Base-by-base conservation (phyloP, 345 rosid species). In the Sonneratia caseolaris region DNA sequence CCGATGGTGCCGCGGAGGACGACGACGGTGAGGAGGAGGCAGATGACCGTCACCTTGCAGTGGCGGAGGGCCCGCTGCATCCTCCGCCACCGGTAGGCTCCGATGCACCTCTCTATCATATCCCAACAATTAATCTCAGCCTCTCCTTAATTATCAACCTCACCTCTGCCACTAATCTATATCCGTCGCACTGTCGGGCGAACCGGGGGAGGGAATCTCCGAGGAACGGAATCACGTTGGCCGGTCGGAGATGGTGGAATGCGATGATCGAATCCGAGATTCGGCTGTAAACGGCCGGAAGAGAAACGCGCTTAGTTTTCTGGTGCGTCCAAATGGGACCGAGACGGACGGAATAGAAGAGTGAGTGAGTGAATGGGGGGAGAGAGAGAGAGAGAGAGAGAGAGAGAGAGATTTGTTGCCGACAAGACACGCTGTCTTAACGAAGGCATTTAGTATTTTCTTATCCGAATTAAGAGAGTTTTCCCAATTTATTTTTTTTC, bases 1-100 rank as follows among this genome's bases (percentile, higher is more conserved):
- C 97, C 98, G 83, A 91, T 86, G 21, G 87, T 86, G 73, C 95
- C 95, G 36, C 96, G 97, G 22, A 94, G 76, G 80, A 94, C 95
- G 80, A 94, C 73, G 68, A 94, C 81, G 76, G 98, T 94, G 80
- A 91, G 83, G 66, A 86, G 64, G 71, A 86, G 84, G 81, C 90
- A 86, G 43, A 86, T 78, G 68, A 80, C 48, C 27, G 88, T 86
- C 72, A 86, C 57, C 72, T 86, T 86, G 1, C 66, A 80, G 61
- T 82, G 86, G 3, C 85, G 86, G 75, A 82, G 48, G 22, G 82
- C 74, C 5, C 85, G 77, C 68, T 83, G 85, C 70, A 86, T 76
- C 83, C 79, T 81, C 43, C 76, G 79, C 61, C 40, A 76, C 73
- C 90, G 80, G 37, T 76, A 80, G 48, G 84, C 68, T 35, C 85